A percentile compares a stretch with the other conserved stretches of the same genome.
These are phyloP conservation scores for Epichloe gansuensis DNA, from an alignment of 2,329 filamentous ascomycete genomes.

Conservation along the genomic window DNA sequence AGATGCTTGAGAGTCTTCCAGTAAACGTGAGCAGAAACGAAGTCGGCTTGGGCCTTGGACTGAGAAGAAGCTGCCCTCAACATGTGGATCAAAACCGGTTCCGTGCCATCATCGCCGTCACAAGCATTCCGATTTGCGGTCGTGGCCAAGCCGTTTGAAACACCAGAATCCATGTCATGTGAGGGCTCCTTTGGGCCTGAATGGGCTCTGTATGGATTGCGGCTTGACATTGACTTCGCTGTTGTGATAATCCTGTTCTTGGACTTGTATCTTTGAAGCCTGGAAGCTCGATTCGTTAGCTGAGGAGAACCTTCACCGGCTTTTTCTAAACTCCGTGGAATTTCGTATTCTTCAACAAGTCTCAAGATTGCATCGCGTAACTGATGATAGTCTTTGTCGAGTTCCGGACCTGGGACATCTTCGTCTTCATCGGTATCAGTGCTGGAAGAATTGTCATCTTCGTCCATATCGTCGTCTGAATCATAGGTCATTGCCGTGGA, in stretches of 20 bases:
- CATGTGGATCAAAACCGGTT: conserved; percentile 56
- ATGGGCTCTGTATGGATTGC: conserved; percentile 43
- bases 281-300: conserved; percentile 59
- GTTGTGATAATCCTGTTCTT: conserved; percentile 45
- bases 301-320: conserved; percentile 43
- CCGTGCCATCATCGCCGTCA: conserved; percentile 15
- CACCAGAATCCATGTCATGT: conserved; percentile 5
- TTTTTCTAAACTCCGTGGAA: conserved; percentile 53
- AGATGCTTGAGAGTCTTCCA: conserved; percentile 73
- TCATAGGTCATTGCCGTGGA: conserved; percentile 63
- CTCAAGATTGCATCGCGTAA: conserved; percentile 70
- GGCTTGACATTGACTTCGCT: conserved; percentile 39
- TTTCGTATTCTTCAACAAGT: conserved; percentile 72
- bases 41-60: conserved; percentile 69
- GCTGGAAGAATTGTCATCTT: conserved; percentile 51
- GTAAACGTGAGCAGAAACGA: conserved; percentile 72
- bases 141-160: neutral
- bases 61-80: conserved; percentile 64
- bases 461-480: conserved; percentile 51
- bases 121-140: neutral
- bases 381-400: conserved; percentile 71
- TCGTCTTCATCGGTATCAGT: conserved; percentile 52
- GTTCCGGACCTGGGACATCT: conserved; percentile 45
- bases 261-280: conserved; percentile 45
- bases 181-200: conserved; percentile 8